phyloP scores from a whole-genome alignment of 129 eudicot species.

The Scalesia atractyloides region DNA sequence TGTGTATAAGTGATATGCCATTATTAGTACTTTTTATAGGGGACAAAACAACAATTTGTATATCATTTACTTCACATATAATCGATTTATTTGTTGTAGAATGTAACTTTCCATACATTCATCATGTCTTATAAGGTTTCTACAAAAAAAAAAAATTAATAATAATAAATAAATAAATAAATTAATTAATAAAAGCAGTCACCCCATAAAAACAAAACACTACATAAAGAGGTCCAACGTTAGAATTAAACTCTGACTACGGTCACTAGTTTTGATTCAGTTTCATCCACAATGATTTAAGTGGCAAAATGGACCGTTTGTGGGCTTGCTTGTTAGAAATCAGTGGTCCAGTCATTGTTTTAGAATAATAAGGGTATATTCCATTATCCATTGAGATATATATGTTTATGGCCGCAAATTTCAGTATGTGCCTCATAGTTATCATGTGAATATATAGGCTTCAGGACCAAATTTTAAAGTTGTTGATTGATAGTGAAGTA shows the following conservation, averaged over 20 bases:
- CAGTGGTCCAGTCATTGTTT: neutral
- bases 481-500: neutral
- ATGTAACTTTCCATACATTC: neutral
- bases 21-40: too few species aligned
- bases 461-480: neutral
- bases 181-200: too few species aligned
- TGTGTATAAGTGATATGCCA: too few species aligned
- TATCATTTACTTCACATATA: too few species aligned
- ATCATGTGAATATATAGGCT: neutral
- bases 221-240: neutral
- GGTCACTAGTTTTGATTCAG: neutral
- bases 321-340: neutral
- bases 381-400: neutral
- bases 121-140: neutral
- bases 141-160: neutral
- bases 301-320: constrained; percentile 5
- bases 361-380: constrained; percentile 4
- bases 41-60: too few species aligned
- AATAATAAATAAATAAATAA: too few species aligned
- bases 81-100: neutral
- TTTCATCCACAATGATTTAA: neutral
- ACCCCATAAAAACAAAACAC: neutral
- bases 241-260: neutral
- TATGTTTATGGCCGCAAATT: neutral
- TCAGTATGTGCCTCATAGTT: neutral